phyloP scores from a whole-genome alignment of 208 protist species.

The Leishmania martiniquensis region DNA sequence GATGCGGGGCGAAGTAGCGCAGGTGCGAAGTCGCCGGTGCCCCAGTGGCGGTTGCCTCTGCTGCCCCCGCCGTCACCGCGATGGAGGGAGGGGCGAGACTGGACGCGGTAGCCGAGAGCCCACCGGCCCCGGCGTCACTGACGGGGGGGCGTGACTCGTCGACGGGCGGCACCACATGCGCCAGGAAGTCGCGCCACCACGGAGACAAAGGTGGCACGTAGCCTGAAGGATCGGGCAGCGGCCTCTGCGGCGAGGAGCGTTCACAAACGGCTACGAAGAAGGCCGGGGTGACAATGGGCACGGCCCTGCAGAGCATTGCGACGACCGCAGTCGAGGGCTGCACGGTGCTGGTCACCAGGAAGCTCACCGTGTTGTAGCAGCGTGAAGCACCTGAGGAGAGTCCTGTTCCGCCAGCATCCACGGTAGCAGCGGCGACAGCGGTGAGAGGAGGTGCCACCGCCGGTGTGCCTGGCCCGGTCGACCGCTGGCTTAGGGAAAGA shows the following conservation, averaged over 20 bases:
- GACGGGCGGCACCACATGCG: neutral
- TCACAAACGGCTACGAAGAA: slow-evolving; percentile 58
- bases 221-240: slow-evolving; percentile 39
- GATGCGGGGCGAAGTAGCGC: slow-evolving; percentile 33
- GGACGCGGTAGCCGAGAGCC: neutral
- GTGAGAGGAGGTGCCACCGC: slow-evolving; percentile 6
- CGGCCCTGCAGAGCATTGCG: slow-evolving; percentile 57
- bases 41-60: neutral
- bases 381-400: neutral
- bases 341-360: slow-evolving; percentile 40
- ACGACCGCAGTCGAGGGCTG: slow-evolving; percentile 59
- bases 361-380: slow-evolving; percentile 29
- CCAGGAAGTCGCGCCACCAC: slow-evolving; percentile 28
- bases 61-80: neutral
- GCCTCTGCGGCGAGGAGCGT: slow-evolving; percentile 43
- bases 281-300: slow-evolving; percentile 59
- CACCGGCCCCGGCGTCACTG: neutral
- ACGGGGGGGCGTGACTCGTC: neutral
- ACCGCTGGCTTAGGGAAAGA: slow-evolving; percentile 15
- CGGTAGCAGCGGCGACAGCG: neutral
- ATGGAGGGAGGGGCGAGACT: neutral
- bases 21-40: slow-evolving; percentile 4
- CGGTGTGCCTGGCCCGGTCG: slow-evolving; percentile 29
- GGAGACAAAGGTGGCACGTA: slow-evolving; percentile 35
- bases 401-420: neutral